phyloP scores from a whole-genome alignment of 1,139 yeast species.

The Williopsis jadinii region DNA sequence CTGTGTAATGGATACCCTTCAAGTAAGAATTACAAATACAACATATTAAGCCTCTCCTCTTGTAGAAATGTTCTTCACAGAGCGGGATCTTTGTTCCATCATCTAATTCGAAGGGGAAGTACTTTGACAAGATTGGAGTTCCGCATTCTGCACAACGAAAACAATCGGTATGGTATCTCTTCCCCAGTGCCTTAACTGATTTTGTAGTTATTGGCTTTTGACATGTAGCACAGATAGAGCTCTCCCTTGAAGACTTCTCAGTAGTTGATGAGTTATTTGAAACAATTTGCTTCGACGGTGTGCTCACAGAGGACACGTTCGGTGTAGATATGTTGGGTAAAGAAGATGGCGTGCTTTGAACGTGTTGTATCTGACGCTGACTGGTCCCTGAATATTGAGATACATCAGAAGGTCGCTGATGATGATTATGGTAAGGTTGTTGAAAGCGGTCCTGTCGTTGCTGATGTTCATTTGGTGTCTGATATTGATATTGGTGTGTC shows the following conservation, averaged over 20 bases:
- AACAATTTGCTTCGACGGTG: too few species aligned
- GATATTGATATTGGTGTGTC: too few species aligned
- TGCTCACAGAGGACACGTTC: too few species aligned
- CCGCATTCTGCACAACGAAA: slow-evolving; percentile 82
- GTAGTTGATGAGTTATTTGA: slow-evolving; percentile 4
- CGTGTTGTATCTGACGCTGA: too few species aligned
- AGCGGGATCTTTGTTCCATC: slow-evolving; percentile 55
- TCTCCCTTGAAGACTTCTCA: slow-evolving; percentile 11
- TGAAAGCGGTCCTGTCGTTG: too few species aligned
- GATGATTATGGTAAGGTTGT: too few species aligned
- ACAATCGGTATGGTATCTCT: slow-evolving; percentile 80
- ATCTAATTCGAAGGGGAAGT: slow-evolving; percentile 38
- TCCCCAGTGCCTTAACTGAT: slow-evolving; percentile 76
- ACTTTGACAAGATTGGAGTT: slow-evolving; percentile 51
- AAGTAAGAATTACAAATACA: slow-evolving; percentile 78
- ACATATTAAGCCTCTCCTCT: slow-evolving; percentile 76
- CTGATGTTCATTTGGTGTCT: too few species aligned
- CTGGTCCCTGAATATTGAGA: too few species aligned
- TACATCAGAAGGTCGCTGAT: too few species aligned
- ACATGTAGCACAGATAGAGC: slow-evolving; percentile 54
- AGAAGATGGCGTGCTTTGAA: too few species aligned
- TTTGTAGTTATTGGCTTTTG: slow-evolving; percentile 66
- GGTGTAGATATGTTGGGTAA: too few species aligned
- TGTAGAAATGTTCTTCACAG: slow-evolving; percentile 91
- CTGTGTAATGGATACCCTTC: slow-evolving; percentile 91